These are phyloP conservation scores for Verticillium nonalfalfae DNA, from an alignment of 2,329 filamentous ascomycete species.

Conservation along the genomic window DNA sequence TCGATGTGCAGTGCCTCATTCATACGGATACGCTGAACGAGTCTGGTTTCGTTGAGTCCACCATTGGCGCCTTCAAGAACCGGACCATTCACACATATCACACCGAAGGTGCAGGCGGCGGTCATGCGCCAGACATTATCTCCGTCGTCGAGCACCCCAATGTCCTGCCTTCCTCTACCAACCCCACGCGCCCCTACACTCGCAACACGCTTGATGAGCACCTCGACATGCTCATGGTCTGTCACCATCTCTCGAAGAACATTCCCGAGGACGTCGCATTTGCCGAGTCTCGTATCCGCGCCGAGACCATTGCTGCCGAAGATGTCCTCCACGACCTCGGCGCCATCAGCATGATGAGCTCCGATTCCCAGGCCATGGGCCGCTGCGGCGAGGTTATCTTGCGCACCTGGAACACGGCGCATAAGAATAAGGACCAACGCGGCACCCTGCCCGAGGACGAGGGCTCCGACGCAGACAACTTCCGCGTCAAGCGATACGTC, in stretches of 20 bases:
- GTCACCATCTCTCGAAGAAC: slow-evolving; percentile 86
- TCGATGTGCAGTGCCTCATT: slow-evolving; percentile 88
- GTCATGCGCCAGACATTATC: slow-evolving; percentile 95
- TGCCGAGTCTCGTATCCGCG: slow-evolving; percentile 87
- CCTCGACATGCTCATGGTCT: slow-evolving; percentile 97
- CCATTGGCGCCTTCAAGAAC: slow-evolving; percentile 75
- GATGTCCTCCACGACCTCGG: slow-evolving; percentile 93
- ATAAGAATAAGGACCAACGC: slow-evolving; percentile 90
- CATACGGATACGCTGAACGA: slow-evolving; percentile 97
- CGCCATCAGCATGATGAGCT: slow-evolving; percentile 96
- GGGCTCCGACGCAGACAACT: slow-evolving; percentile 78
- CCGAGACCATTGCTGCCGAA: slow-evolving; percentile 94
- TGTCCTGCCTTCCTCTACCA: slow-evolving; percentile 85
- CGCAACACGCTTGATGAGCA: slow-evolving; percentile 92
- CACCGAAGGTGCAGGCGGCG: slow-evolving; percentile 90
- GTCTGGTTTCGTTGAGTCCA: slow-evolving; percentile 93
- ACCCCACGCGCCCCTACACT: slow-evolving; percentile 87
- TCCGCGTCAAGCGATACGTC: slow-evolving; percentile 85
- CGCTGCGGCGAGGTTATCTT: slow-evolving; percentile 90
- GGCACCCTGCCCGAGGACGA: slow-evolving; percentile 72
- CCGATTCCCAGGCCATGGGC: slow-evolving; percentile 94
- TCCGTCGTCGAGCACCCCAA: slow-evolving; percentile 83
- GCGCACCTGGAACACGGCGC: slow-evolving; percentile 92
- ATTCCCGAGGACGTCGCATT: slow-evolving; percentile 96
- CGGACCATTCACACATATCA: slow-evolving; percentile 95